Percentiles rank a stretch among this genome's conserved stretches.
Evolutionary conservation across 2,329 filamentous ascomycete genomes (phyloP).

Genomic region (Hypoxylon sp.): DNA sequence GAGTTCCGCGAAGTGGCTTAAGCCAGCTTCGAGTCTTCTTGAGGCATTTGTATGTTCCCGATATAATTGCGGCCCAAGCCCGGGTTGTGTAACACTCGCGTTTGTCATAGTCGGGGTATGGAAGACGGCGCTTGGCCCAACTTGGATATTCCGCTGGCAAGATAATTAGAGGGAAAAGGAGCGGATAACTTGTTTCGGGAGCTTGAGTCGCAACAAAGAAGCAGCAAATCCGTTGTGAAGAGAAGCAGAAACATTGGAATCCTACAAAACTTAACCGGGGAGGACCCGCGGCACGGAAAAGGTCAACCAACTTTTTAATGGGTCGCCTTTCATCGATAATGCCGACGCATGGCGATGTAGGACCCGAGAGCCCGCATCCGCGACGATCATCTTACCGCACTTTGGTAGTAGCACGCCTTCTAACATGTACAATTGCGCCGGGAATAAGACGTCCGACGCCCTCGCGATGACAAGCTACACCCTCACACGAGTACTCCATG

Average conservation of each 20-base stretch:
- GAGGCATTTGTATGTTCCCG: constrained; percentile 36
- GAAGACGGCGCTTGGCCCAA: background rate
- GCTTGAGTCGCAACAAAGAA: constrained; percentile 3
- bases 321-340: constrained; percentile 25
- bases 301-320: constrained; percentile 31
- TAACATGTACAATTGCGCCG: constrained; percentile 18
- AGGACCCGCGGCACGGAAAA: constrained; percentile 26
- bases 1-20: constrained; percentile 45
- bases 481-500: background rate
- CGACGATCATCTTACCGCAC: constrained; percentile 34
- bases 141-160: background rate
- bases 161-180: background rate
- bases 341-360: constrained; percentile 40
- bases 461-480: constrained; percentile 10
- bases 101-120: constrained; percentile 23
- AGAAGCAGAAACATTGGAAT: background rate
- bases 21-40: constrained; percentile 25
- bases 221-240: constrained; percentile 2
- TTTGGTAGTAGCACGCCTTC: constrained; percentile 20
- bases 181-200: background rate
- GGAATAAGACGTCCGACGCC: constrained; percentile 20
- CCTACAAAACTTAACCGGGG: constrained; percentile 21
- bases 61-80: constrained; percentile 20
- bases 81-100: constrained; percentile 7
- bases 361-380: constrained; percentile 32